Evolutionary conservation across 2,329 filamentous ascomycete species (phyloP), one percentile per base, ranked within the genome.

Genomic region (Cladosporium velox): DNA sequence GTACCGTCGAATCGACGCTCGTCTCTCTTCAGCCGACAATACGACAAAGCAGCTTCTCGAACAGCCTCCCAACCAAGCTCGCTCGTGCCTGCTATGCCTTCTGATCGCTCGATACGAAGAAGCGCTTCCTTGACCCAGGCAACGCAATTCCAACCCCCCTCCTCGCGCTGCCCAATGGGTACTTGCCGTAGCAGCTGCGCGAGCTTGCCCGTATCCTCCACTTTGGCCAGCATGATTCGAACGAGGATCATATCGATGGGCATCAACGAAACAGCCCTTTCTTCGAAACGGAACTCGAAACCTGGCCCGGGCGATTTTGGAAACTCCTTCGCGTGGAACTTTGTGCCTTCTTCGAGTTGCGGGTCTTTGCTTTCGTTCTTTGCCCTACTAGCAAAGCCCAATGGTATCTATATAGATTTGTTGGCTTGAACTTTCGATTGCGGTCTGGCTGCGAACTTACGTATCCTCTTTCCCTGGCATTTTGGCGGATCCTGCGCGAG

Each of bases 41-140:
- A 83, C 63, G 61, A 69, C 76, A 82, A 79, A 3, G 75, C 77
- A 3, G 70, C 70, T 51, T 78, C 72, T 14, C 77, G 74, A 3
- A 82, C 74, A 10, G 34, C 68, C 7, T 70, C 65, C 80, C 79
- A 83, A 26, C 77, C 71, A 7, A 69, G 47, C 0, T 72, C 67
- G 26, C 69, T 73, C 3, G 72, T 79, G 6, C 76, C 77, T n/a
- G 81, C 32, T 7, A 70, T 73, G 35, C 74, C 76, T 0, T 64
- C 63, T 67, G 80, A 77, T 10, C 65, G 62, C 59, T 72, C 21
- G 10, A 78, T 62, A 4, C 18, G 65, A 64, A 76, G 67, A 35
- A 82, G 67, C 3, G 79, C 80, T 68, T 83, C 79, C 65, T 77
- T 74, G 3, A 82, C 77, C 81, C 79, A 83, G 0, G 30, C 67